Evolutionary conservation across 23 red algal genomes (phyloP), one percentile per base, ranked within the genome.

Genomic region (Porphyridium purpureum): DNA sequence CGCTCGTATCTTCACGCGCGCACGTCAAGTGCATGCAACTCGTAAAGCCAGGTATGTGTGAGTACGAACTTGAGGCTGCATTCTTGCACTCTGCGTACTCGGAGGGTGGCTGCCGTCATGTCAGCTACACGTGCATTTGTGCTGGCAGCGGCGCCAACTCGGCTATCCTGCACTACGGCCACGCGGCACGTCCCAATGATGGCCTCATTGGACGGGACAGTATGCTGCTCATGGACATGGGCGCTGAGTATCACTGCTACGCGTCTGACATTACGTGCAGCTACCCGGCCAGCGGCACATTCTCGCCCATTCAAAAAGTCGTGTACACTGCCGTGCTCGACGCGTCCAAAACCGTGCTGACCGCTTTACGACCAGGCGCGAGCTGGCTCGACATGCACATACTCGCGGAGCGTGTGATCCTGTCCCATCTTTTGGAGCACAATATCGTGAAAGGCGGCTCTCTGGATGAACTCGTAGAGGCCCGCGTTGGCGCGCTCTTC

Each of bases 331-430:
- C 38, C 11, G 38, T 44, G 11, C 38, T 44, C 11, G 38, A 11
- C 11, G 11, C 38, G 11, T 17, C 11, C 11, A 11, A 17, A 11
- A 17, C 38, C 38, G 38, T 44, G 11, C 17, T 44, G 11, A 17
- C 11, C 11, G 17, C 11, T 11, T 11, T 44, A 17, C 38, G 38
- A 44, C 38, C 38, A 11, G 38, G 38, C 11, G 38, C 17, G 17
- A 44, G 38, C 38, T 44, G 38, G 38, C 38, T 17, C 38, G 38
- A 44, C 38, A 44, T 44, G 38, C 38, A 44, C 38, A 17, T 44
- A 11, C 38, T 44, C 17, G 38, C 38, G 11, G 38, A 44, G 38
- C 38, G 38, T 11, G 17, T 17, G 38, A 44, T 44, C 38, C n/a
- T n/a, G n/a, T n/a, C n/a, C n/a, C n/a, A n/a, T n/a, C n/a, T n/a